phyloP scores from a whole-genome alignment of 2,329 filamentous ascomycete species.

The Epicoccum sorghinum region DNA sequence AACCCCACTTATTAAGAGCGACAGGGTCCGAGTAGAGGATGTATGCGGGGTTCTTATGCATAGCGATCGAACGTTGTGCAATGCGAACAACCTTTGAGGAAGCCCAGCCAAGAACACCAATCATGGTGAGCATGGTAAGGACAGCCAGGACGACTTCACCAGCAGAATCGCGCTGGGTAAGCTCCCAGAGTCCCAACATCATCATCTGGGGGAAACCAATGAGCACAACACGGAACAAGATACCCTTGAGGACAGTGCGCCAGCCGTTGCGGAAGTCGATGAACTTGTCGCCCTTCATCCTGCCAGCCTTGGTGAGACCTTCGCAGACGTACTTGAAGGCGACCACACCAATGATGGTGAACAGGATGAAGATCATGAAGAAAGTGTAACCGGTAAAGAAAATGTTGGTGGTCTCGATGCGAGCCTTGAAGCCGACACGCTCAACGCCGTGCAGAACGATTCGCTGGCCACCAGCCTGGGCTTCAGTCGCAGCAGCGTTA shows the following conservation, averaged over 20 bases:
- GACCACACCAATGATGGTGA: constrained; percentile 74
- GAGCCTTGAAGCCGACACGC: constrained; percentile 83
- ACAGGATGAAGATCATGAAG: constrained; percentile 81
- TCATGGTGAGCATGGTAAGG: constrained; percentile 85
- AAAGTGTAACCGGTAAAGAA: constrained; percentile 91
- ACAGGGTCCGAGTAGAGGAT: constrained; percentile 96
- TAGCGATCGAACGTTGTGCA: constrained; percentile 82
- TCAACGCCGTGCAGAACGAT: constrained; percentile 79
- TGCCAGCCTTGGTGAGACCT: constrained; percentile 72
- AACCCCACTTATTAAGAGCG: constrained; percentile 95
- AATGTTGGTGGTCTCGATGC: constrained; percentile 88
- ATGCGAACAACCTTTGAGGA: constrained; percentile 88
- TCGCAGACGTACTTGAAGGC: constrained; percentile 85
- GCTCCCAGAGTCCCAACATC: constrained; percentile 91
- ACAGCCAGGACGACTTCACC: constrained; percentile 86
- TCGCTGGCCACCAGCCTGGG: constrained; percentile 37
- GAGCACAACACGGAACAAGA: constrained; percentile 85
- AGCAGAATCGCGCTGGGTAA: constrained; percentile 82
- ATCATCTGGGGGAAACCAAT: constrained; percentile 93
- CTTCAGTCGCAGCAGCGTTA: constrained; percentile 55
- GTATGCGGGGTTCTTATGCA: constrained; percentile 97
- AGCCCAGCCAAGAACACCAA: constrained; percentile 80
- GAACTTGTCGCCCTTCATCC: constrained; percentile 86
- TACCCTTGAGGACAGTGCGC: constrained; percentile 90
- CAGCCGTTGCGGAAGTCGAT: constrained; percentile 93